Percentiles rank a stretch among this genome's conserved stretches.
Evolutionary conservation across 2,329 filamentous ascomycete species (phyloP).

Genomic region (Ceratocystis alfenasii): DNA sequence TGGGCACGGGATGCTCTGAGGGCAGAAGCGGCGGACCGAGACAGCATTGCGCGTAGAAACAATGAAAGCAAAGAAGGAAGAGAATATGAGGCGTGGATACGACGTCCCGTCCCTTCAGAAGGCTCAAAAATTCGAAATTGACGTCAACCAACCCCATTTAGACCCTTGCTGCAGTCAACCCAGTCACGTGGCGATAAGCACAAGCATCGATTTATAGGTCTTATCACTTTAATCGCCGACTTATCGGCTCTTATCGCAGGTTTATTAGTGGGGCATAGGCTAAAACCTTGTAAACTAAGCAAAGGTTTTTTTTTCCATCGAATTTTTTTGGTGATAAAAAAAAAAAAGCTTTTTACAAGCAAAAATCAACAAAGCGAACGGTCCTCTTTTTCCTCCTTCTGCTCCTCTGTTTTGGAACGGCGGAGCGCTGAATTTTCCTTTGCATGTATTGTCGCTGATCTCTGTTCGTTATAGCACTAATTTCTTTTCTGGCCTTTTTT

Average conservation of each 20-base stretch:
- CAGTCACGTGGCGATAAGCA: constrained; percentile 2
- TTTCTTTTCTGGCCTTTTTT: neutral
- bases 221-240: neutral
- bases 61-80: neutral
- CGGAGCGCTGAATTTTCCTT: neutral
- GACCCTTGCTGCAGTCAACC: neutral
- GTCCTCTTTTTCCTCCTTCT: neutral
- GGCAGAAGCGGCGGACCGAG: neutral
- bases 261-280: neutral
- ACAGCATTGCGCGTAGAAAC: neutral
- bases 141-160: constrained; percentile 16
- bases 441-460: neutral
- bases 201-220: neutral
- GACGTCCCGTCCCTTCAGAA: neutral
- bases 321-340: neutral
- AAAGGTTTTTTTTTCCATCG: neutral
- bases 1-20: neutral
- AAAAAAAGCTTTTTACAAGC: constrained; percentile 5
- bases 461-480: neutral
- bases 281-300: neutral
- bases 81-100: neutral
- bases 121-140: constrained; percentile 3
- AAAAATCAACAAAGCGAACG: neutral
- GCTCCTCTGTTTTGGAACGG: neutral
- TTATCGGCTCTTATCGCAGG: neutral